A percentile compares a stretch with the other conserved stretches of the same genome.
Conservation (phyloP, 208 protist genomes). For the Entamoeba moshkovskii region DNA sequence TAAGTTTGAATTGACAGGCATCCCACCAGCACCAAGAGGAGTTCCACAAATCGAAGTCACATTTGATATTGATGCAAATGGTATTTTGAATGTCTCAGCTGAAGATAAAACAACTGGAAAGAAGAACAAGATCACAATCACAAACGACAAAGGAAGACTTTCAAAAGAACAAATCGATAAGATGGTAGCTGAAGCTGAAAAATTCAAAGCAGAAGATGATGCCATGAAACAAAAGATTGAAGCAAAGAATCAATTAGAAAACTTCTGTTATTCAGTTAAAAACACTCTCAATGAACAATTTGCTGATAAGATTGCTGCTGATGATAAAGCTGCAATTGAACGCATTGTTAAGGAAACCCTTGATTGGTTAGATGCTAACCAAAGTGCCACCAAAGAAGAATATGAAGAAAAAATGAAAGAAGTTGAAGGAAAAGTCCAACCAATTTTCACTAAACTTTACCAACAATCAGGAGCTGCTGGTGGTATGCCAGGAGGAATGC, state of each 20-base stretch:
- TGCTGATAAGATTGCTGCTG: neutral
- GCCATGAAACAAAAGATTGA: slow-evolving; percentile 4
- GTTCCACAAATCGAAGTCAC: slow-evolving; percentile 82
- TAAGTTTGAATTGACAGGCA: slow-evolving; percentile 86
- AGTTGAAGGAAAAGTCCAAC: neutral
- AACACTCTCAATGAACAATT: neutral
- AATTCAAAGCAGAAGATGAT: slow-evolving; percentile 20
- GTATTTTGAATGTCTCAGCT: slow-evolving; percentile 82
- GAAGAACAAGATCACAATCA: slow-evolving; percentile 66
- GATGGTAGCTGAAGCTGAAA: slow-evolving; percentile 23
- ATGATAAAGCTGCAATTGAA: slow-evolving; percentile 12
- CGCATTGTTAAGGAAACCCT: slow-evolving; percentile 11
- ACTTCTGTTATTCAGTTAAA: neutral
- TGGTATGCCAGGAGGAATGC: neutral
- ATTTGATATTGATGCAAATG: slow-evolving; percentile 89
- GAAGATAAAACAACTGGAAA: slow-evolving; percentile 74
- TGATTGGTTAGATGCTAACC: slow-evolving; percentile 18
- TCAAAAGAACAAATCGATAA: slow-evolving; percentile 30
- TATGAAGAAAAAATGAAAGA: slow-evolving; percentile 16
- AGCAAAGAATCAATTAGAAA: slow-evolving; percentile 23
- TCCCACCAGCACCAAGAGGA: slow-evolving; percentile 57
- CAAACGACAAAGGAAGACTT: slow-evolving; percentile 41
- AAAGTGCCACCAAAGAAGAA: neutral
- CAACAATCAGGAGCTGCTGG: neutral
- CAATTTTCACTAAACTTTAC: neutral